A percentile compares a stretch with the other conserved stretches of the same genome.
phyloP scores from a whole-genome alignment of 495 filamentous ascomycete species.

The Halenospora varia region DNA sequence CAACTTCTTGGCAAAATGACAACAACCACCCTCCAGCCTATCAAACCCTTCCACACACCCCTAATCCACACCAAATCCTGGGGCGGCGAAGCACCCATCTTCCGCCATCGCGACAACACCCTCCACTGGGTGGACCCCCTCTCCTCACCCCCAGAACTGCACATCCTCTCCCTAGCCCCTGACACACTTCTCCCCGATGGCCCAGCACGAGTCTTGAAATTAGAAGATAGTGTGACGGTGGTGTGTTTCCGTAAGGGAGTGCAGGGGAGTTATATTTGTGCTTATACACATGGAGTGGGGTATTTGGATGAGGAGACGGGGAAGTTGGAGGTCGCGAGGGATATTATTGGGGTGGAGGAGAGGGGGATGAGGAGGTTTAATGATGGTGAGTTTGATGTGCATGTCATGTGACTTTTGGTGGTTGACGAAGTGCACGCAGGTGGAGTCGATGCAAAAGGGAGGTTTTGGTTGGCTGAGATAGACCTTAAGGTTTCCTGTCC shows the following conservation, averaged over 20 bases:
- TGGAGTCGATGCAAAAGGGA: slow-evolving; percentile 13
- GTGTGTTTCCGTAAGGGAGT: background rate
- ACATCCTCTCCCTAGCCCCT: slow-evolving; percentile 2
- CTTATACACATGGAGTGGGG: slow-evolving; percentile 11
- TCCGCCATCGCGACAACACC: slow-evolving; percentile 13
- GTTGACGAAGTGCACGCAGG: background rate
- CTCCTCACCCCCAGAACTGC: background rate
- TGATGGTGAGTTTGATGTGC: slow-evolving; percentile 3
- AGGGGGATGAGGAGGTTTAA: slow-evolving; percentile 13
- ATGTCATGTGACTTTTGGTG: background rate
- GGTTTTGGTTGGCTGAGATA: slow-evolving; percentile 18
- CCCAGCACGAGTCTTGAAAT: background rate
- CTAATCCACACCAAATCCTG: background rate
- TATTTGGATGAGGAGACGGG: slow-evolving; percentile 19
- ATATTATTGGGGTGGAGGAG: slow-evolving; percentile 7
- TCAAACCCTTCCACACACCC: background rate
- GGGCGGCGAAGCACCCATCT: slow-evolving; percentile 13
- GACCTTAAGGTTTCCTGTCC: slow-evolving; percentile 3
- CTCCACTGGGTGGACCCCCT: slow-evolving; percentile 16
- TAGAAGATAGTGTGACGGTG: slow-evolving; percentile 13
- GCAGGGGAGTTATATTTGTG: slow-evolving; percentile 16
- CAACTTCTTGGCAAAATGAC: background rate
- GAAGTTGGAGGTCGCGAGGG: slow-evolving; percentile 12
- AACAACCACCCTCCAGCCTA: background rate
- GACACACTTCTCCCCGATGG: background rate